Conservation (phyloP, 2,329 filamentous ascomycete genomes). For the Beauveria caledonica region DNA sequence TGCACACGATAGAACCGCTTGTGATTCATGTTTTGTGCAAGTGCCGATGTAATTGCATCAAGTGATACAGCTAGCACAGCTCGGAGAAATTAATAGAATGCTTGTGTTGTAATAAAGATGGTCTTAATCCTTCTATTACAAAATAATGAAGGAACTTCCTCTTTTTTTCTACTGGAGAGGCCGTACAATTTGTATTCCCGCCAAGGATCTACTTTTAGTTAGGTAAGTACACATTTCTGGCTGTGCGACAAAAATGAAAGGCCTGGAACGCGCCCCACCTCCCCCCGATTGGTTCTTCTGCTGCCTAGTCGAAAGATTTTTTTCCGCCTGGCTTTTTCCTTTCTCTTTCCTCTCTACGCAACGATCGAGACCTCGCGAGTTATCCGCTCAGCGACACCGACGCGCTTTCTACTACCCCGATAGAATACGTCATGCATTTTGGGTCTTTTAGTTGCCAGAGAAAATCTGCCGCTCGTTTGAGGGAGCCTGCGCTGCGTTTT, state of each 20-base stretch:
- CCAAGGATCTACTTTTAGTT: no score
- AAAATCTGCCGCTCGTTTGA: constrained; percentile 35
- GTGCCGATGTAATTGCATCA: no score
- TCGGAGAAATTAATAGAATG: neutral
- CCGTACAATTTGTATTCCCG: no score
- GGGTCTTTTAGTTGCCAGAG: constrained; percentile 27
- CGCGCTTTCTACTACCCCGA: constrained; percentile 11
- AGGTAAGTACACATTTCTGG: no score
- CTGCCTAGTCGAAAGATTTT: neutral
- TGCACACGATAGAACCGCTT: neutral
- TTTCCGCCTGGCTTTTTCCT: constrained; percentile 8
- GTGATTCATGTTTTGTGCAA: no score
- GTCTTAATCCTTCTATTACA: no score
- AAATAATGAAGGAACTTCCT: no score
- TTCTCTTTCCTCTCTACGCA: constrained; percentile 23
- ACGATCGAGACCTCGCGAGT: constrained; percentile 19
- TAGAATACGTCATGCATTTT: constrained; percentile 17
- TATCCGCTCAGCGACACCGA: constrained; percentile 13
- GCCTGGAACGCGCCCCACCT: neutral
- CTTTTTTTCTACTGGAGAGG: no score
- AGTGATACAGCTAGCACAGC: no score
- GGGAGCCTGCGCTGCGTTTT: constrained; percentile 30
- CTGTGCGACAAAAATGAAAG: neutral
- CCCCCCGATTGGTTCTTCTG: neutral
- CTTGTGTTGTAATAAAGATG: no score